Evolutionary conservation across 2,329 filamentous ascomycete genomes (phyloP).

Genomic region (Fusarium sp.): DNA sequence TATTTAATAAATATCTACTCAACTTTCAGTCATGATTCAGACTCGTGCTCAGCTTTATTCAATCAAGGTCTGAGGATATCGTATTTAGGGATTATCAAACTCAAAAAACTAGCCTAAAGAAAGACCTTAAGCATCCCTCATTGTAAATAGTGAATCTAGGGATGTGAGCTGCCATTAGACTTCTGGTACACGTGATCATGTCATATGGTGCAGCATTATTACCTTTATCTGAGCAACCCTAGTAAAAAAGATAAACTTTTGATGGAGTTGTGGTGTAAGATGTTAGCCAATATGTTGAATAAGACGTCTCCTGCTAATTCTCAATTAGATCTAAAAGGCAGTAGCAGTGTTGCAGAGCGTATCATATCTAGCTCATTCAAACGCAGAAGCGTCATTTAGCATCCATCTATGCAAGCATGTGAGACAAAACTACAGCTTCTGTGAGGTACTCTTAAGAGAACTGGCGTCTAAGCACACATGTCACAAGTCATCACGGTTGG

Average conservation of each 20-base stretch:
- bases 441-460: not conserved
- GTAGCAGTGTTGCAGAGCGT: too few species aligned
- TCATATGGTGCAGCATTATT: not conserved
- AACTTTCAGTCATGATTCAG: not conserved
- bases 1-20: conserved; percentile 25
- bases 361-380: not conserved
- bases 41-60: not conserved
- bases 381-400: not conserved
- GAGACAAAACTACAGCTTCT: not conserved
- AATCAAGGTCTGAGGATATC: too few species aligned
- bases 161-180: too few species aligned
- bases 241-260: too few species aligned
- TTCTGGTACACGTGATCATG: not conserved
- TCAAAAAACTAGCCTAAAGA: not conserved
- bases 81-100: not conserved
- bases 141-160: too few species aligned
- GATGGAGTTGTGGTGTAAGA: too few species aligned
- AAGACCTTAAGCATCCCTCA: too few species aligned
- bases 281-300: not conserved
- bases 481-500: not conserved
- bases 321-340: too few species aligned
- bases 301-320: not conserved
- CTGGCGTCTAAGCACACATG: not conserved
- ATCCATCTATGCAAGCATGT: not conserved
- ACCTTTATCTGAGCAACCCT: not conserved